Evolutionary conservation across 352 stramenopile species (phyloP).

Genomic region (Globisporangium carolinianum): DNA sequence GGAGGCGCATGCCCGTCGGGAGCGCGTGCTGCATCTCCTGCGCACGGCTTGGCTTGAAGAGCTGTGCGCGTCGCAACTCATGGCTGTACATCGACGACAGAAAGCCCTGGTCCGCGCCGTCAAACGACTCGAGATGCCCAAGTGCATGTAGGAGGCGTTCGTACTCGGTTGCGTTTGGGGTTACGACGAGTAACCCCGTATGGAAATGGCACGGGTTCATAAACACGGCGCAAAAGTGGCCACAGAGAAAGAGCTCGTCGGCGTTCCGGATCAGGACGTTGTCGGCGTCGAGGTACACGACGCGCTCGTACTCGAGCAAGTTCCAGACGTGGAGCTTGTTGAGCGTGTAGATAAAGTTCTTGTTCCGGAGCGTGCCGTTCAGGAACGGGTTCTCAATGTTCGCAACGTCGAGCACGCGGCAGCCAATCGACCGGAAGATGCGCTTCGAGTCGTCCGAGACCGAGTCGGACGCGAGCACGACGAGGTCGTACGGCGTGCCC

Average conservation of each 20-base stretch:
- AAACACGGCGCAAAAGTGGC: slow-evolving; percentile 85
- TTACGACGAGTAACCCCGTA: slow-evolving; percentile 81
- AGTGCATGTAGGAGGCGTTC: slow-evolving; percentile 58
- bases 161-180: slow-evolving; percentile 65
- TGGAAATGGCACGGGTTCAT: slow-evolving; percentile 91
- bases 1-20: slow-evolving; percentile 63
- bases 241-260: slow-evolving; percentile 85
- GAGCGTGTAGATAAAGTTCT: slow-evolving; percentile 88
- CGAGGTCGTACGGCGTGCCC: slow-evolving; percentile 73
- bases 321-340: slow-evolving; percentile 91
- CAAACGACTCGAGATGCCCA: slow-evolving; percentile 58
- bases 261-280: slow-evolving; percentile 86
- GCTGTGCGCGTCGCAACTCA: slow-evolving; percentile 54
- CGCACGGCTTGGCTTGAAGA: slow-evolving; percentile 58
- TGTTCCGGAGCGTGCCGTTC: slow-evolving; percentile 68
- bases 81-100: slow-evolving; percentile 84
- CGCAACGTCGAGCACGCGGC: slow-evolving; percentile 73
- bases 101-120: slow-evolving; percentile 83
- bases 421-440: slow-evolving; percentile 77
- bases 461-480: slow-evolving; percentile 81
- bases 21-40: slow-evolving; percentile 22
- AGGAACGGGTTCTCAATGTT: slow-evolving; percentile 88
- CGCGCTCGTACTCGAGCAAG: slow-evolving; percentile 85
- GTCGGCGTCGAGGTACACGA: slow-evolving; percentile 89
- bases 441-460: slow-evolving; percentile 69